These are phyloP conservation scores for Ophiorrhiza pumila DNA, from an alignment of 257 asterid genomes.

Conservation along the genomic window DNA sequence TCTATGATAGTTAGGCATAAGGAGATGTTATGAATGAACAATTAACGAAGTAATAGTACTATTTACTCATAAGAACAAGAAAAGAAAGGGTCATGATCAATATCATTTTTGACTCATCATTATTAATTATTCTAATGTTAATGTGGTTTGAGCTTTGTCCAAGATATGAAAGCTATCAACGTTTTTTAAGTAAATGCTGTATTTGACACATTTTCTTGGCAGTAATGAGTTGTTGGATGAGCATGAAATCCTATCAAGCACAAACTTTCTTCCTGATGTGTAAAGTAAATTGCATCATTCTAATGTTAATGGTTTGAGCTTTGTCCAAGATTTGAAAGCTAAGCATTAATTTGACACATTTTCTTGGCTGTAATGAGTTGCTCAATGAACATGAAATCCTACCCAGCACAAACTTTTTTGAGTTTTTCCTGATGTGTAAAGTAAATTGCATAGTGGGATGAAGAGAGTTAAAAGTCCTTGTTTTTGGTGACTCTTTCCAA, in stretches of 20 bases:
- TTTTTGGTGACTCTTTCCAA: conserved; percentile 40
- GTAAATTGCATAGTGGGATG: conserved; percentile 20
- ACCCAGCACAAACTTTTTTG: neutral
- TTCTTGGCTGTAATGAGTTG: conserved; percentile 19
- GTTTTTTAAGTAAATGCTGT: too few relatives aligned
- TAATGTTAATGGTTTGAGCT: neutral
- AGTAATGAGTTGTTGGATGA: conserved; percentile 17
- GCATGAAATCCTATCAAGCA: neutral
- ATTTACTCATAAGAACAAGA: neutral
- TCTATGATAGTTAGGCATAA: too few relatives aligned
- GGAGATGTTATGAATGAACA: too few relatives aligned
- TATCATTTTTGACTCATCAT: neutral
- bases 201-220: conserved; percentile 16
- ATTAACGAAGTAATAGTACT: too few relatives aligned
- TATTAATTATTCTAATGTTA: neutral
- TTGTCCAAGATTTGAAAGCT: neutral
- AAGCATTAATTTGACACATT: neutral
- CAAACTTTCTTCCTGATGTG: conserved; percentile 29
- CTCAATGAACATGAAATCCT: conserved; percentile 5
- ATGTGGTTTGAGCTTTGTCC: neutral
- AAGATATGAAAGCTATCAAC: neutral
- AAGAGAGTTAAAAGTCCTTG: conserved; percentile 28
- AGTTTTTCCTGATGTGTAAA: conserved; percentile 40
- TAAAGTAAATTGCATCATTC: conserved; percentile 23
- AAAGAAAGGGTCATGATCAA: neutral